A percentile compares a stretch with the other conserved stretches of the same genome.
Evolutionary conservation across 768 basidiomycete species (phyloP).

Genomic region (Boletus pseudo-olivaceus): DNA sequence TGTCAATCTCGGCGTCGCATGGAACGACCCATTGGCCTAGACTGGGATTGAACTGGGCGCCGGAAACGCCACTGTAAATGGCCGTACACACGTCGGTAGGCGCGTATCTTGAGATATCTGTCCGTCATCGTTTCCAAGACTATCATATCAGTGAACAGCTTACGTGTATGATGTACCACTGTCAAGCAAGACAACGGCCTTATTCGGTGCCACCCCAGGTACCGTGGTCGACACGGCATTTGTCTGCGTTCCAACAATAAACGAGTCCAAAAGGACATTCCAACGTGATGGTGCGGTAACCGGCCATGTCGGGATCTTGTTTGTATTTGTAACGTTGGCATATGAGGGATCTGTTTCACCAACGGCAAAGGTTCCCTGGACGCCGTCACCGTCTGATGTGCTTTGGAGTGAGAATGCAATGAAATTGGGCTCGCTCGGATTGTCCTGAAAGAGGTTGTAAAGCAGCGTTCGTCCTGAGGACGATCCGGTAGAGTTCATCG

Average conservation of each 20-base stretch:
- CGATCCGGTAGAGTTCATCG: constrained; percentile 53
- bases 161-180: constrained; percentile 82
- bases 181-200: constrained; percentile 74
- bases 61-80: constrained; percentile 65
- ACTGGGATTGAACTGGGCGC: constrained; percentile 52
- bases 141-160: constrained; percentile 24
- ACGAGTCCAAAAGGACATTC: constrained; percentile 73
- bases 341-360: constrained; percentile 70
- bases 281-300: constrained; percentile 59
- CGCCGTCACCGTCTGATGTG: constrained; percentile 48
- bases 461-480: constrained; percentile 66
- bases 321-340: constrained; percentile 50
- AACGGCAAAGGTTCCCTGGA: constrained; percentile 69
- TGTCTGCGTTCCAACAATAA: constrained; percentile 56
- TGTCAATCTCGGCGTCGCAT: constrained; percentile 69
- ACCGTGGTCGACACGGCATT: constrained; percentile 54
- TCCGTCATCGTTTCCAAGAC: constrained; percentile 2
- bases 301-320: constrained; percentile 73
- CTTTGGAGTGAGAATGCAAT: constrained; percentile 75
- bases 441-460: constrained; percentile 70
- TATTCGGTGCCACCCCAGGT: constrained; percentile 55
- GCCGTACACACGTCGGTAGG: constrained; percentile 60
- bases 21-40: constrained; percentile 70
- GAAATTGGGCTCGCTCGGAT: constrained; percentile 72
- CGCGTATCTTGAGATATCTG: constrained; percentile 52